Base-by-base conservation (phyloP, 306 rosid species). In the Elaeagnus macrophylla region DNA sequence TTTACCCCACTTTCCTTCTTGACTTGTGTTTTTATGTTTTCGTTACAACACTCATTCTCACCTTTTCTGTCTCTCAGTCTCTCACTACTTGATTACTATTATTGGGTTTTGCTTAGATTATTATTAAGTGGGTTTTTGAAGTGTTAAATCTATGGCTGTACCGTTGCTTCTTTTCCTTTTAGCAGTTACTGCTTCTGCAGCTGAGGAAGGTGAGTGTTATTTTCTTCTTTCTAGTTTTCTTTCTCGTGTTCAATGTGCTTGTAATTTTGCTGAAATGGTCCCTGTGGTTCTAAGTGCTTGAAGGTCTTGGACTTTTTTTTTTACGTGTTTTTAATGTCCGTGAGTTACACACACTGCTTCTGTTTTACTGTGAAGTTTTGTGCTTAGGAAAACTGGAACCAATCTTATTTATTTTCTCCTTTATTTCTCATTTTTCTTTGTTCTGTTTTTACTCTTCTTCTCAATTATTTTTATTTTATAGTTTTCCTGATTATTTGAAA, bases 191-290 rank as follows among this genome's bases (percentile, higher is more conserved):
- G 49, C 51, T 62, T 79, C 74, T 64, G 12, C 76, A 9, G 86
- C 88, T 72, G 88, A 80, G 60, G 85, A 81, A 58, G 97, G 97
- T 83, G 44, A 69, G 82, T 57, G 59, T 47, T 71, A 38, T 46
- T 20, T 32, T 58, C 63, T 17, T 16, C 40, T 50, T 54, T 9
- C 15, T 7, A 5, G 15, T 9, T 25, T 25, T 5, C 4, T 25
- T 25, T 25, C 4, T 25, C 32, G 32, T 25, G 0, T 25, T 25
- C 32, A 25, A 25, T 25, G 32, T 2, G 32, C 32, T 25, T 25
- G 32, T 25, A 25, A 2, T 25, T 25, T 25, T 25, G 32, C 32
- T 10, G 10, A 9, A 12, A 17, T n/a, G n/a, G 1, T 10, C 37
- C 11, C 3, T 59, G 57, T 65, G 32, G 56, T 64, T 17, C 37